Conservation (phyloP, 2,329 filamentous ascomycete species). For the Plectosphaerella sp. region DNA sequence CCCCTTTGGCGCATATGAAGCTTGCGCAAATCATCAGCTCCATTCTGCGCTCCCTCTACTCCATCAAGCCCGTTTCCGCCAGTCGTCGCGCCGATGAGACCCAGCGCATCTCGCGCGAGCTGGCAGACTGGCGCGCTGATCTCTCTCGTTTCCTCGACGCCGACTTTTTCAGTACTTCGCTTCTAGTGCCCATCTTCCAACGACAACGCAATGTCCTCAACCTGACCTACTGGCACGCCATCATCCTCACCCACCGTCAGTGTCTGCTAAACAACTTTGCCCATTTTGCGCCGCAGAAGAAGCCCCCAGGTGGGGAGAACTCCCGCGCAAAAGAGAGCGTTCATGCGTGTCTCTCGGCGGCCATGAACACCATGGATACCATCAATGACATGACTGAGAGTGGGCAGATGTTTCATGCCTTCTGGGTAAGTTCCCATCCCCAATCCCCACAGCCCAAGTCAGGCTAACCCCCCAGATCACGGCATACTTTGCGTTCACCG, state of each 20-base stretch:
- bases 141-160: constrained; percentile 32
- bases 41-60: constrained; percentile 28
- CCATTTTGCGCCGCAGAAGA: constrained; percentile 12
- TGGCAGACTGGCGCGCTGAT: constrained; percentile 28
- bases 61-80: constrained; percentile 26
- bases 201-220: constrained; percentile 36
- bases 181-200: constrained; percentile 32
- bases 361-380: constrained; percentile 30
- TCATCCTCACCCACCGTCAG: constrained; percentile 32
- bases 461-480: constrained; percentile 18
- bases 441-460: not conserved
- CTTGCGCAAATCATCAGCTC: constrained; percentile 28
- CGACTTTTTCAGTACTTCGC: constrained; percentile 25
- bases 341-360: constrained; percentile 28
- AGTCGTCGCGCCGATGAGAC: not conserved
- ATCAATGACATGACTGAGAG: constrained; percentile 31
- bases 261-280: constrained; percentile 30
- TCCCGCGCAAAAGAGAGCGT: constrained; percentile 14
- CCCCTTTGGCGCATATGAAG: constrained; percentile 28
- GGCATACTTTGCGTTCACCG: constrained; percentile 40
- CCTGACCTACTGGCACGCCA: constrained; percentile 36
- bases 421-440: constrained; percentile 26
- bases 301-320: constrained; percentile 2
- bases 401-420: constrained; percentile 30
- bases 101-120: constrained; percentile 10